Evolutionary conservation across 192 early-diverging fungal genomes (phyloP).

Genomic region (Bifiguratus adelaidae): DNA sequence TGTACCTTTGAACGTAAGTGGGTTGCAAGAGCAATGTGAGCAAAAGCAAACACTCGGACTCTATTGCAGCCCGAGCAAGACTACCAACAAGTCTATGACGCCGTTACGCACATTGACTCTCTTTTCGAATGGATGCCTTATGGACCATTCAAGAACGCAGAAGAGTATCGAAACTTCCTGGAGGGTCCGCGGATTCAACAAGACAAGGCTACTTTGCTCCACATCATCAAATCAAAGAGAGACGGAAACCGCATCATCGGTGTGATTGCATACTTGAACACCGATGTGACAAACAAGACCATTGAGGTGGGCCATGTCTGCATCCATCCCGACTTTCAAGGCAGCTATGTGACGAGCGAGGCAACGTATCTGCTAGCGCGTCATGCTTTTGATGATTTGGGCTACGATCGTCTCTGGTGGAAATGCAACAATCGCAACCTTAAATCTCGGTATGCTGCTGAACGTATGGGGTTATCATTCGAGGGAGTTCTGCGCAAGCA

Average conservation of each 20-base stretch:
- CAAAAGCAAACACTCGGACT: too few species aligned
- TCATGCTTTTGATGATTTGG: not conserved
- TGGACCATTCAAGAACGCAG: not conserved
- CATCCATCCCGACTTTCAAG: not conserved
- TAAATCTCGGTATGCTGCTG: not conserved
- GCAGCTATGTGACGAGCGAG: not conserved
- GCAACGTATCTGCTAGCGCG: not conserved
- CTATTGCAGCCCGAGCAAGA: too few species aligned
- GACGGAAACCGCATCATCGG: not conserved
- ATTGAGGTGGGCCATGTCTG: not conserved
- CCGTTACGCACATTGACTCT: too few species aligned
- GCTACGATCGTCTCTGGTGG: not conserved
- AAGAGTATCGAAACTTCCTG: not conserved
- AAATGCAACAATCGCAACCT: not conserved
- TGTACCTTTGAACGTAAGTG: too few species aligned
- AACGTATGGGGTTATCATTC: not conserved
- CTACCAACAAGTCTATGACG: too few species aligned
- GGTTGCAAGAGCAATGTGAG: too few species aligned
- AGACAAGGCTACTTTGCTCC: not conserved
- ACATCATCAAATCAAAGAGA: not conserved
- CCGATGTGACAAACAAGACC: not conserved
- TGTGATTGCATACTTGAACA: not conserved
- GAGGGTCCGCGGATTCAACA: not conserved
- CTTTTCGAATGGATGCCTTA: not conserved
- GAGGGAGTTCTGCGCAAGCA: not conserved